These are phyloP conservation scores for Rhizopus arrhizus DNA, from an alignment of 371 early-diverging fungal species.

Conservation along the genomic window DNA sequence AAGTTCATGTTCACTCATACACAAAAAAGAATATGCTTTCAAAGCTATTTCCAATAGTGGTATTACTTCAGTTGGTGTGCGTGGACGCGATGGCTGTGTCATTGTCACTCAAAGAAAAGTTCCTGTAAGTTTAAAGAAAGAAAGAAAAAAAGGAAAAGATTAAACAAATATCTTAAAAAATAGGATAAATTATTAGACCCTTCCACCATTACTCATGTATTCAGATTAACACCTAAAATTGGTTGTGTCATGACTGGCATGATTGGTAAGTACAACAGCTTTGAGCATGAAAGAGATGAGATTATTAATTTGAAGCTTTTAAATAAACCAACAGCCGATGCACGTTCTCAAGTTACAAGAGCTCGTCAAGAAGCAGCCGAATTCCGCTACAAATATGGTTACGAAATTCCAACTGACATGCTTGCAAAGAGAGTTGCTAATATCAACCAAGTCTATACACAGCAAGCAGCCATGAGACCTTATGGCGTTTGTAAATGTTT, in stretches of 20 bases:
- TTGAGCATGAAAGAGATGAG: neutral
- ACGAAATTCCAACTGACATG: slow-evolving; percentile 95
- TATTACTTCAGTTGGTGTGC: slow-evolving; percentile 92
- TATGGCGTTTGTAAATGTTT: slow-evolving; percentile 88
- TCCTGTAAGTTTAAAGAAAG: slow-evolving; percentile 69
- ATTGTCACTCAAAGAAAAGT: slow-evolving; percentile 96
- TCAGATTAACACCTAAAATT: slow-evolving; percentile 89
- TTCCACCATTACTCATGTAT: slow-evolving; percentile 91
- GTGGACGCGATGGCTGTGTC: slow-evolving; percentile 92
- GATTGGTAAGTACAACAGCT: slow-evolving; percentile 57
- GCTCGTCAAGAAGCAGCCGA: slow-evolving; percentile 97
- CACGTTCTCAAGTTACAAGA: slow-evolving; percentile 88
- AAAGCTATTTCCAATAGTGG: slow-evolving; percentile 97
- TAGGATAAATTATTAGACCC: slow-evolving; percentile 96
- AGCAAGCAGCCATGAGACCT: slow-evolving; percentile 98
- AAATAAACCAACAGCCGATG: slow-evolving; percentile 72
- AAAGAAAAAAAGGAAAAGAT: neutral
- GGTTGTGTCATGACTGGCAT: slow-evolving; percentile 98
- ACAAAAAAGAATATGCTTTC: slow-evolving; percentile 92
- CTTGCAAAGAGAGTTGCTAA: slow-evolving; percentile 97
- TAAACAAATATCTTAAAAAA: neutral
- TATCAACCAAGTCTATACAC: slow-evolving; percentile 98
- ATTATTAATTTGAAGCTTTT: neutral
- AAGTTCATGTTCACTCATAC: neutral
- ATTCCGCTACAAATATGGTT: slow-evolving; percentile 97